Base-by-base conservation (phyloP, 768 basidiomycete species). In the Lactarius sp. region DNA sequence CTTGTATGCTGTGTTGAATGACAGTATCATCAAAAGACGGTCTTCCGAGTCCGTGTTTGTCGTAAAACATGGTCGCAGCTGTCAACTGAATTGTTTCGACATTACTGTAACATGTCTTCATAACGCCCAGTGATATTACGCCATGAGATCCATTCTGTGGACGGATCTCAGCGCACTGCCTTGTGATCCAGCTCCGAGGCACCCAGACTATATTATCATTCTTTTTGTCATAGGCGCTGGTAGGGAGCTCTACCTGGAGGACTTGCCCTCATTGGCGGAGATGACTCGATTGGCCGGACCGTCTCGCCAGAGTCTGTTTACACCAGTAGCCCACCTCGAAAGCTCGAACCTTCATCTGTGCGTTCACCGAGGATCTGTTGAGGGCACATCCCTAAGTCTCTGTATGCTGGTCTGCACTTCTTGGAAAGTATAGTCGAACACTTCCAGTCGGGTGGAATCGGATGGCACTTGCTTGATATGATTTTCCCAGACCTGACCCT, bases 151-250 rank as follows among this genome's bases (percentile, higher is more conserved):
- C 37, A 51, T 33, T 37, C 18, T n/a, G 34, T 52, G 37, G 14
- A 52, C 61, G 41, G 61, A 31, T 62, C 61, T 53, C 56, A n/a
- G 16, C 6, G 10, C 33, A n/a, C 49, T 31, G 7, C 22, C 49
- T 50, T 10, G 31, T 16, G 44, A 27, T 59, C 56, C 31, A 14
- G 12, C 18, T 14, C 41, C 50, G 42, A 22, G 42, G 53, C 50
- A 51, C 54, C 53, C 52, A 27, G 39, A 41, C 55, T 37, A 62
- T 49, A 10, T 39, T 55, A 3, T 39, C 39, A 22, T 55, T 27
- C 42, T 27, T 47, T 7, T 60, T 44, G 49, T 59, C 3, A 41
- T 16, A 13, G 44, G 56, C 20, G 12, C 44, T 34, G 33, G 34
- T 10, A 18, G 52, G 8, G 20, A 5, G 6, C 5, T 22, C 7